Conservation (phyloP, 805 yeast species). For the Zygosaccharomyces rouxii region DNA sequence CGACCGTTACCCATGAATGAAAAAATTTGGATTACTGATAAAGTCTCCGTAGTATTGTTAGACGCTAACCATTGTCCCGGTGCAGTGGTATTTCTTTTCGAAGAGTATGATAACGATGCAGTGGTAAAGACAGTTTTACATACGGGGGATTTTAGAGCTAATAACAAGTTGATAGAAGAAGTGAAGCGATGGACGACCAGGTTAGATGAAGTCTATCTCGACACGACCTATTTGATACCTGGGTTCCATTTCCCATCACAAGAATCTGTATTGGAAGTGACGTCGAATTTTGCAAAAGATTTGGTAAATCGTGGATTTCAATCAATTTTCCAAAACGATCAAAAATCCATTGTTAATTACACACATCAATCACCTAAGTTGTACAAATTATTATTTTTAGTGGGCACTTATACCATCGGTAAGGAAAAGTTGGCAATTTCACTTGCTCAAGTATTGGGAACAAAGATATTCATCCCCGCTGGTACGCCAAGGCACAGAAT, state of each 20-base stretch:
- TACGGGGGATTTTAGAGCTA: conserved; percentile 91
- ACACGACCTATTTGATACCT: conserved; percentile 85
- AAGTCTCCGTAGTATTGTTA: conserved; percentile 52
- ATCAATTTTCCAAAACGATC: conserved; percentile 20
- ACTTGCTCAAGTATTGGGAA: conserved; percentile 47
- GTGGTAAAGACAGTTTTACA: conserved; percentile 45
- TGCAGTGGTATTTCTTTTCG: conserved; percentile 74
- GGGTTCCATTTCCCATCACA: conserved; percentile 75
- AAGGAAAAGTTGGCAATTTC: conserved; percentile 79
- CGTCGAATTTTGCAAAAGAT: conserved; percentile 49
- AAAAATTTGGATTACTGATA: conserved; percentile 39
- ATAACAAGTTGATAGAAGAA: conserved; percentile 45
- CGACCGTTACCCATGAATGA: conserved; percentile 42
- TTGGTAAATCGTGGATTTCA: conserved; percentile 34
- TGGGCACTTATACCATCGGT: conserved; percentile 91
- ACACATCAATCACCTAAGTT: conserved; percentile 17
- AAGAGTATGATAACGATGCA: conserved; percentile 29
- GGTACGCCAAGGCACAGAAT: conserved; percentile 41
- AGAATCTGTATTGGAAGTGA: conserved; percentile 53
- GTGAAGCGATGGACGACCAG: conserved; percentile 23
- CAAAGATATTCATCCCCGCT: conserved; percentile 47
- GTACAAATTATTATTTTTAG: conserved; percentile 35
- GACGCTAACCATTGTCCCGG: conserved; percentile 99
- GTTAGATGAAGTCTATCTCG: conserved; percentile 69
- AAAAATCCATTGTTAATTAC: conserved; percentile 39